Conservation (phyloP, 768 basidiomycete species). For the Gloeostereum incarnatum region DNA sequence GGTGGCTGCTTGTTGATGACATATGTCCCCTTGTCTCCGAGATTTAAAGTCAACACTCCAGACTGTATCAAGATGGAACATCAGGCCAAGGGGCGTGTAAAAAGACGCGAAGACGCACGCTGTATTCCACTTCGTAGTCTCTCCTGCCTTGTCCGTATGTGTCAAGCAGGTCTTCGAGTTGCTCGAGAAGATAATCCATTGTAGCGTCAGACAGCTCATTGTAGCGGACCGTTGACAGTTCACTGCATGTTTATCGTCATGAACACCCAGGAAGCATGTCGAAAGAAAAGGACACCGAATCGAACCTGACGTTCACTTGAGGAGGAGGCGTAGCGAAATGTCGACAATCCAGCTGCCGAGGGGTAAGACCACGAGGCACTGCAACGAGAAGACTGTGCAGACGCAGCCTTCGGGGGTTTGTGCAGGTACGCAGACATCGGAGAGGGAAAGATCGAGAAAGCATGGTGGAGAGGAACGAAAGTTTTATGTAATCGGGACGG, state of each 20-base stretch:
- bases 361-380: no score
- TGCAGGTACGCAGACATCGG: no score
- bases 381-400: no score
- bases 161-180: slow-evolving; percentile 67
- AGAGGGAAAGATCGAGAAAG: no score
- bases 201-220: slow-evolving; percentile 63
- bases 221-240: slow-evolving; percentile 57
- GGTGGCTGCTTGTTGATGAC: slow-evolving; percentile 97
- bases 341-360: no score
- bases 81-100: no score
- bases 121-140: slow-evolving; percentile 85
- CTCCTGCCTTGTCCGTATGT: slow-evolving; percentile 35
- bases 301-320: no score
- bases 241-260: no score
- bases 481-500: no score
- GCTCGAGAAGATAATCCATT: slow-evolving; percentile 71
- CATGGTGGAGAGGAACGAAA: no score
- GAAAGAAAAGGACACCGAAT: neutral
- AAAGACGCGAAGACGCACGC: slow-evolving; percentile 34
- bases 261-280: neutral
- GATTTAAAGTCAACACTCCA: slow-evolving; percentile 79
- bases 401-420: no score
- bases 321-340: no score
- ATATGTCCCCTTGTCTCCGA: slow-evolving; percentile 77
- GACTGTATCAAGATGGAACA: slow-evolving; percentile 35